These are phyloP conservation scores for Striga hermonthica DNA, from an alignment of 305 asterid genomes.

Conservation along the genomic window DNA sequence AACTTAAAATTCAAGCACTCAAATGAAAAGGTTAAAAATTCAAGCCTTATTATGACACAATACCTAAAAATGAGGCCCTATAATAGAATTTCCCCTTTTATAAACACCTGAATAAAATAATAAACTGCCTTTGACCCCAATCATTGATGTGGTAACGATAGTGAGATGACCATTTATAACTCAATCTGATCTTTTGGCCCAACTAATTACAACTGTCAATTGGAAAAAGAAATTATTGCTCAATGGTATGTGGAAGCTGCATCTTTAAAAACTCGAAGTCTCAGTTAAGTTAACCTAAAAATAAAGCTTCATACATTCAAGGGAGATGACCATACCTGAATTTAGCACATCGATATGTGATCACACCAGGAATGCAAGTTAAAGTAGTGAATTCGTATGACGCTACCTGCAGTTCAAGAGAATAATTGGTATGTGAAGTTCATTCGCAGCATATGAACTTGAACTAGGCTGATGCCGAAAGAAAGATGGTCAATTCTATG, in stretches of 20 bases:
- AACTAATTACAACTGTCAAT: not conserved
- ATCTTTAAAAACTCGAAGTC: conserved; percentile 7
- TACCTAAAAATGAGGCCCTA: too few species aligned
- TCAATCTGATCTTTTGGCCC: not conserved
- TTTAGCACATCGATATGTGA: conserved; percentile 89
- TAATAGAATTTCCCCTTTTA: too few species aligned
- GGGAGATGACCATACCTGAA: conserved; percentile 61
- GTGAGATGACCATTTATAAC: too few species aligned
- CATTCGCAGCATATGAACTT: conserved; percentile 25
- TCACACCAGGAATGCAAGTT: conserved; percentile 99
- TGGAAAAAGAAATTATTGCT: not conserved
- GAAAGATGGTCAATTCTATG: conserved; percentile 1
- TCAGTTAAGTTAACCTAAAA: conserved; percentile 6
- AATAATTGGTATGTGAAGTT: conserved; percentile 8
- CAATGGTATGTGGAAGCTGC: not conserved
- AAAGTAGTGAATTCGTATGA: conserved; percentile 94
- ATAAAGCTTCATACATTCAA: not conserved
- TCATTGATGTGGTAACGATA: too few species aligned
- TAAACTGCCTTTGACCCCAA: too few species aligned
- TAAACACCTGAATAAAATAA: too few species aligned
- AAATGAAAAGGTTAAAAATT: too few species aligned
- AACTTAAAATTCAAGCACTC: too few species aligned
- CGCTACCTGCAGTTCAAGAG: conserved; percentile 68
- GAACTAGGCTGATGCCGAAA: conserved; percentile 11
- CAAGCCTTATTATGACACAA: too few species aligned